A percentile compares a stretch with the other conserved stretches of the same genome.
phyloP scores from a whole-genome alignment of 257 asterid species.

The Fraxinus excelsior region DNA sequence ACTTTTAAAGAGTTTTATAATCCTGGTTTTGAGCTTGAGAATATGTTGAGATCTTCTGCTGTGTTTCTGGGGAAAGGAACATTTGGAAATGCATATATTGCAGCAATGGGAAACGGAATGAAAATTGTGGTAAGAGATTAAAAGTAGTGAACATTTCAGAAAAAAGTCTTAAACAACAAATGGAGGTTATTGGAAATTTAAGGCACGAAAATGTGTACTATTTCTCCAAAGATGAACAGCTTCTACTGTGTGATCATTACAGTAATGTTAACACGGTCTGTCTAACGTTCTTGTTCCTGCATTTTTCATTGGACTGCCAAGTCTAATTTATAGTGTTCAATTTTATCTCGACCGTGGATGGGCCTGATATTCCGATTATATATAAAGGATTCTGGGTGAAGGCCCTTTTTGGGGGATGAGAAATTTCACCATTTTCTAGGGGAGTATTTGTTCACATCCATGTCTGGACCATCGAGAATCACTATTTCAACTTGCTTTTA shows the following conservation, averaged over 20 bases:
- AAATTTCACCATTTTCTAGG: no score
- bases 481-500: no score
- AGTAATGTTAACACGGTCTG: neutral
- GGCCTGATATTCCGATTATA: no score
- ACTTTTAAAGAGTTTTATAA: constrained; percentile 5
- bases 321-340: no score
- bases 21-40: constrained; percentile 25
- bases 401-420: no score
- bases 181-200: neutral
- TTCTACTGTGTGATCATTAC: neutral
- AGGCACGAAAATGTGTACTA: neutral
- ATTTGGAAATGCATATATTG: constrained; percentile 29
- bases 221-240: neutral
- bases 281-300: neutral
- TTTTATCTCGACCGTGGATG: no score
- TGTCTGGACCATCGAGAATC: no score
- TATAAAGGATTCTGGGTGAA: no score
- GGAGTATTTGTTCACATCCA: no score
- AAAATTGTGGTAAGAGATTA: constrained; percentile 26
- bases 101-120: constrained; percentile 18
- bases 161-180: neutral
- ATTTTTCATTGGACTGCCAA: neutral
- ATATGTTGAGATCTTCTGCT: constrained; percentile 20
- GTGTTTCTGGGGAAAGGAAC: constrained; percentile 32
- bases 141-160: constrained; percentile 13